phyloP scores from a whole-genome alignment of 1,284 basidiomycete species.

The Phylloporus sp. region DNA sequence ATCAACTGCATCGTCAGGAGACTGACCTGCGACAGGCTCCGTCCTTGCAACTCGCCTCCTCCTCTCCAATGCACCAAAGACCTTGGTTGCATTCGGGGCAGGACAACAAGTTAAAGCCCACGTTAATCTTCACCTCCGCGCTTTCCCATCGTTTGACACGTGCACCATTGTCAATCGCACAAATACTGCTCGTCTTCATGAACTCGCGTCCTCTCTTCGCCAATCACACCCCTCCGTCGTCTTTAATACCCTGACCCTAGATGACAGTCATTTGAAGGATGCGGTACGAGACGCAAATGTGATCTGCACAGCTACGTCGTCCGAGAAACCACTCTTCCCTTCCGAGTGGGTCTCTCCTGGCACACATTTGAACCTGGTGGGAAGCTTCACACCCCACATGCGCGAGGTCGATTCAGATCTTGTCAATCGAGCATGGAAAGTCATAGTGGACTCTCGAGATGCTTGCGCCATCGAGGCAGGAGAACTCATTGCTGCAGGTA shows the following conservation, averaged over 20 bases:
- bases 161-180: conserved; percentile 75
- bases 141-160: conserved; percentile 61
- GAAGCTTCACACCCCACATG: conserved; percentile 87
- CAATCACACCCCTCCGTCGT: conserved; percentile 49
- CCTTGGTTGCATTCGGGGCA: conserved; percentile 77
- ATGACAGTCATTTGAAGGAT: conserved; percentile 24
- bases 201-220: conserved; percentile 52
- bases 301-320: conserved; percentile 82
- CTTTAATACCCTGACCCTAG: conserved; percentile 36
- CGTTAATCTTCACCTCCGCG: conserved; percentile 65
- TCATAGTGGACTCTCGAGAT: conserved; percentile 78
- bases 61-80: conserved; percentile 50
- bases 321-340: conserved; percentile 74
- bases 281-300: conserved; percentile 56
- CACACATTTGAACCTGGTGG: conserved; percentile 79
- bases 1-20: background rate
- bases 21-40: conserved; percentile 62
- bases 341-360: conserved; percentile 66
- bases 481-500: conserved; percentile 69
- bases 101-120: conserved; percentile 77
- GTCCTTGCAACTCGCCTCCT: conserved; percentile 71
- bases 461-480: conserved; percentile 81
- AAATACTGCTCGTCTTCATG: conserved; percentile 56
- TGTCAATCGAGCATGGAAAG: conserved; percentile 54
- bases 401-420: conserved; percentile 73